Conservation (phyloP, 202 grass and related monocot species). For the Carex sylvatica region DNA sequence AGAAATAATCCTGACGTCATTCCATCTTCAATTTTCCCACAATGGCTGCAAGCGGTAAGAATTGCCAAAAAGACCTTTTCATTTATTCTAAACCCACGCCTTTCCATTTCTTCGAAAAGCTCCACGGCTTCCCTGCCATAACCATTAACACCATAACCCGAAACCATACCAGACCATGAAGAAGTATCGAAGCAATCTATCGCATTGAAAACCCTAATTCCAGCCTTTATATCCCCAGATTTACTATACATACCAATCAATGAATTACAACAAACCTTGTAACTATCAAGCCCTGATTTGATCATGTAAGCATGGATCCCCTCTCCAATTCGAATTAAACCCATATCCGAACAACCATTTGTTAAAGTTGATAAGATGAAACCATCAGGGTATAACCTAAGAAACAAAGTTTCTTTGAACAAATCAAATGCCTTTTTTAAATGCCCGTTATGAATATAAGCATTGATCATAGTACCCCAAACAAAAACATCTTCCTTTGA, state of each 20-base stretch:
- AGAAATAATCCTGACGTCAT: slow-evolving; percentile 47
- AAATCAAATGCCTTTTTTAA: slow-evolving; percentile 49
- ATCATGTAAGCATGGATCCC: slow-evolving; percentile 53
- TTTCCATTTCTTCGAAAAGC: slow-evolving; percentile 55
- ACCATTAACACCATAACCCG: slow-evolving; percentile 52
- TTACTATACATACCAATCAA: slow-evolving; percentile 69
- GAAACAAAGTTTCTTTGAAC: slow-evolving; percentile 45
- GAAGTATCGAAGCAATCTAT: slow-evolving; percentile 37
- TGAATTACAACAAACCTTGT: slow-evolving; percentile 53
- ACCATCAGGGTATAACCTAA: slow-evolving; percentile 36
- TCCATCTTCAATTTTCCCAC: slow-evolving; percentile 47
- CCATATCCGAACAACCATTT: slow-evolving; percentile 45
- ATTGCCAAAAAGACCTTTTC: slow-evolving; percentile 43
- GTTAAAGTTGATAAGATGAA: slow-evolving; percentile 52
- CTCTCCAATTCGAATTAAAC: slow-evolving; percentile 44
- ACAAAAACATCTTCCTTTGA: slow-evolving; percentile 41
- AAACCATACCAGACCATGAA: slow-evolving; percentile 67
- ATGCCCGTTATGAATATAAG: slow-evolving; percentile 38
- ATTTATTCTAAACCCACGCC: slow-evolving; percentile 31
- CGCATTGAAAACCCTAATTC: slow-evolving; percentile 49
- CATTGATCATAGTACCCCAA: slow-evolving; percentile 75
- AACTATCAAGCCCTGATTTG: slow-evolving; percentile 48
- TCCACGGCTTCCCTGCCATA: slow-evolving; percentile 41
- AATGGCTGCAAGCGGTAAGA: slow-evolving; percentile 73
- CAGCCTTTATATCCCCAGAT: slow-evolving; percentile 43